phyloP scores from a whole-genome alignment of 345 rosid species.

The Eutrema japonicum region DNA sequence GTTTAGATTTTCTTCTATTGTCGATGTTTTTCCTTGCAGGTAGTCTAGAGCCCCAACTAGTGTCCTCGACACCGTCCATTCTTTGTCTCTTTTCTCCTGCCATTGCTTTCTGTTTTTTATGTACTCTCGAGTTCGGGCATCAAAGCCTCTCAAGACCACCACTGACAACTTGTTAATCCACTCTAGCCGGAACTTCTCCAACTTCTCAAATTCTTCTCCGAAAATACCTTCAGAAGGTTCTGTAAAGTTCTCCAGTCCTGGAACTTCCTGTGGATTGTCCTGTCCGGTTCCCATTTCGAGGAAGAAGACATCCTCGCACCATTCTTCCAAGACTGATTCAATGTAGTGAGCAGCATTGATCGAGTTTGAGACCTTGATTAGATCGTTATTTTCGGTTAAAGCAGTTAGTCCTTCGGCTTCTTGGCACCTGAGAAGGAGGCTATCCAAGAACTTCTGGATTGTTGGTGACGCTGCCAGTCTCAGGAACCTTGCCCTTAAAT shows the following conservation, averaged over 20 bases:
- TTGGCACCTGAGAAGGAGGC: constrained; percentile 76
- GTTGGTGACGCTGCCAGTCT: constrained; percentile 68
- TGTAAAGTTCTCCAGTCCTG: constrained; percentile 35
- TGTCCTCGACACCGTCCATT: constrained; percentile 63
- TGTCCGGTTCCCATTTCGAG: constrained; percentile 67
- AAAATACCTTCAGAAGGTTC: constrained; percentile 56
- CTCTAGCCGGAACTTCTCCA: constrained; percentile 67
- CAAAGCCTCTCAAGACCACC: constrained; percentile 83
- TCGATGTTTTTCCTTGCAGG: constrained; percentile 74
- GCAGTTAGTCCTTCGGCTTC: constrained; percentile 98
- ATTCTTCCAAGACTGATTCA: constrained; percentile 73
- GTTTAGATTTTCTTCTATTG: constrained; percentile 63
- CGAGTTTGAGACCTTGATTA: constrained; percentile 73
- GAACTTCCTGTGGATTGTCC: constrained; percentile 47
- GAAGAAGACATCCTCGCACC: constrained; percentile 89
- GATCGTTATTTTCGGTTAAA: constrained; percentile 74
- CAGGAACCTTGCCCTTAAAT: constrained; percentile 74
- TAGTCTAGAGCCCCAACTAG: constrained; percentile 76
- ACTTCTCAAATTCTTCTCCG: constrained; percentile 56
- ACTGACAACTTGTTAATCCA: constrained; percentile 82
- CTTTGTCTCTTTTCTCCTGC: constrained; percentile 80
- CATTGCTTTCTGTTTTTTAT: constrained; percentile 77
- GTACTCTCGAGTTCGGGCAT: constrained; percentile 75
- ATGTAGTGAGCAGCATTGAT: constrained; percentile 68
- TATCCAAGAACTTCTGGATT: constrained; percentile 64